phyloP scores from a whole-genome alignment of 352 stramenopile genomes.

The Plasmopara muralis region DNA sequence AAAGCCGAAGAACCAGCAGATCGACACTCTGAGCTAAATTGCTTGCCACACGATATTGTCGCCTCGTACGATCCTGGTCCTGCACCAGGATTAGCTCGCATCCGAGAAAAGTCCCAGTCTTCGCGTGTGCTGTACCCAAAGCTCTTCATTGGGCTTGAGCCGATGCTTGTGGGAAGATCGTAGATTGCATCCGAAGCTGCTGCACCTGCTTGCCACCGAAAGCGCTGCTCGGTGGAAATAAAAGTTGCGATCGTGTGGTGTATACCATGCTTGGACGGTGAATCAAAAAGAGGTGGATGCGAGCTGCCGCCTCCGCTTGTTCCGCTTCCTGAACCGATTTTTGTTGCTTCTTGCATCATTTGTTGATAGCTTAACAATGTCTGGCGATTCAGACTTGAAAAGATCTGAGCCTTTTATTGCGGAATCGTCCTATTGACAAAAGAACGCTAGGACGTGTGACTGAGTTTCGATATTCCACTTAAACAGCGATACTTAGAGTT shows the following conservation, averaged over 20 bases:
- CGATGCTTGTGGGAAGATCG: constrained; percentile 56
- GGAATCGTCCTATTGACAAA: too few species aligned
- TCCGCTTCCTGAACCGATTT: constrained; percentile 17
- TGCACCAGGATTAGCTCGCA: constrained; percentile 49
- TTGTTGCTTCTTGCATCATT: constrained; percentile 18
- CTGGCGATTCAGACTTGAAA: too few species aligned
- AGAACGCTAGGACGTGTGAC: too few species aligned
- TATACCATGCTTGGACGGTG: constrained; percentile 62
- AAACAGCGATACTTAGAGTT: too few species aligned
- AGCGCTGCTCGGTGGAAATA: constrained; percentile 59
- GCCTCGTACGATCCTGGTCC: constrained; percentile 67
- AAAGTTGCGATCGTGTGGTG: constrained; percentile 65
- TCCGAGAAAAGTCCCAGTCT: constrained; percentile 67
- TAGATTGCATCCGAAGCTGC: constrained; percentile 64
- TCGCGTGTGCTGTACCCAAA: constrained; percentile 75
- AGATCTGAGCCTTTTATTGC: too few species aligned
- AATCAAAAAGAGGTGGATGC: constrained; percentile 56
- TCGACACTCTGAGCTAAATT: constrained; percentile 46
- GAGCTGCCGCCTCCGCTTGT: constrained; percentile 18
- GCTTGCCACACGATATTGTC: constrained; percentile 45
- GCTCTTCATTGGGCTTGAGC: constrained; percentile 50
- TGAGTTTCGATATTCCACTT: too few species aligned
- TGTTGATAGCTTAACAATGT: neutral
- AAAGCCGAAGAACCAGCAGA: constrained; percentile 50
- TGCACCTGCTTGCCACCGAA: constrained; percentile 58